Evolutionary conservation across 441 rosid species (phyloP).

Genomic region (Euphorbia celastroides): DNA sequence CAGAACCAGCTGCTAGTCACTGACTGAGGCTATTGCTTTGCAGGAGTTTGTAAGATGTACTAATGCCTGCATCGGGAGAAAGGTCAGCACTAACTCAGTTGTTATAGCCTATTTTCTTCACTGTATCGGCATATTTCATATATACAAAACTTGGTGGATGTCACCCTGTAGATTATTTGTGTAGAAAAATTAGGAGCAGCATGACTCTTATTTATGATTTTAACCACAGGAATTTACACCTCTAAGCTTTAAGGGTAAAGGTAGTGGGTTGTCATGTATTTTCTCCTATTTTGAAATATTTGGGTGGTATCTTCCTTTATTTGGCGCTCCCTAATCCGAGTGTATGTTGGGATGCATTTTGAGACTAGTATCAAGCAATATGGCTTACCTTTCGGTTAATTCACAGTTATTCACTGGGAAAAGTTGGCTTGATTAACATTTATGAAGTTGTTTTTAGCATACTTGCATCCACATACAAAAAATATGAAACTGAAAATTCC

Average conservation of each 20-base stretch:
- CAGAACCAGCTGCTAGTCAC: background rate
- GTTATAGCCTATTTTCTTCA: constrained; percentile 4
- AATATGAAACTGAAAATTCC: background rate
- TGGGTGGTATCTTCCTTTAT: background rate
- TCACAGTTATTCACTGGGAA: background rate
- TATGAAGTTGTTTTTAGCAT: background rate
- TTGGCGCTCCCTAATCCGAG: background rate
- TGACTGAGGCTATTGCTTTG: background rate
- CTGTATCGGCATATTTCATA: background rate
- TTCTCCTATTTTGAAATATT: background rate
- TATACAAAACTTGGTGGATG: background rate
- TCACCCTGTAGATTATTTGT: background rate
- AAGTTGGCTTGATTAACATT: background rate
- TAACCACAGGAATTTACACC: background rate
- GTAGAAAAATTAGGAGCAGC: constrained; percentile 1
- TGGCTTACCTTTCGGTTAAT: background rate
- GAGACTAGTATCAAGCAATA: background rate
- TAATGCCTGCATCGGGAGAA: background rate
- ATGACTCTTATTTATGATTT: background rate
- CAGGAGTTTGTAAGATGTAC: background rate
- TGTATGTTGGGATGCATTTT: background rate
- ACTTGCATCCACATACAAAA: background rate
- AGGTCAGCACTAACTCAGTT: constrained; percentile 7
- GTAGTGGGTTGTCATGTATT: background rate
- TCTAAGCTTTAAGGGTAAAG: background rate